A percentile compares a stretch with the other conserved stretches of the same genome.
Conservation (phyloP, 2,329 filamentous ascomycete species). For the Fusarium penzigii region DNA sequence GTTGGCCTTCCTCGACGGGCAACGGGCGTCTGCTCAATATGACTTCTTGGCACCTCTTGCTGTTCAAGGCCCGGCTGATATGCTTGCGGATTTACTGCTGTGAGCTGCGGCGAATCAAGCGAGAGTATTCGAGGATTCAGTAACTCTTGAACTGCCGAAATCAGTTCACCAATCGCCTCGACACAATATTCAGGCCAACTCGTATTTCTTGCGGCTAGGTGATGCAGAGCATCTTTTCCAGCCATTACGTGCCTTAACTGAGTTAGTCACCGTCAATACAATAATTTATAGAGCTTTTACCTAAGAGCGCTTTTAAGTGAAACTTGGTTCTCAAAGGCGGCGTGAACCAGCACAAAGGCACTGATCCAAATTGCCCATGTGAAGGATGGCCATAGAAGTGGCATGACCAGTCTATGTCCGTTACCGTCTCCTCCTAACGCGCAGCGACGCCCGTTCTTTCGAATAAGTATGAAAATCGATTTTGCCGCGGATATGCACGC, state of each 20-base stretch:
- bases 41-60: background rate
- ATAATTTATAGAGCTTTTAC: constrained; percentile 22
- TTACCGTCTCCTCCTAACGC: constrained; percentile 7
- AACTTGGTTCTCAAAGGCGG: constrained; percentile 47
- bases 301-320: constrained; percentile 39
- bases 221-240: constrained; percentile 29
- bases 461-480: constrained; percentile 45
- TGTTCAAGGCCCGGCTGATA: background rate
- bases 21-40: background rate
- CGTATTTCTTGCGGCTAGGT: constrained; percentile 32
- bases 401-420: constrained; percentile 17
- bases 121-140: constrained; percentile 11
- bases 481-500: constrained; percentile 52
- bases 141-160: constrained; percentile 30
- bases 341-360: constrained; percentile 52
- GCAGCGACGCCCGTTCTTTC: constrained; percentile 25
- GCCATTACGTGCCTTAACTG: constrained; percentile 29
- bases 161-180: constrained; percentile 34
- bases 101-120: constrained; percentile 15
- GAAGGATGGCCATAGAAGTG: constrained; percentile 51
- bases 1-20: constrained; percentile 4
- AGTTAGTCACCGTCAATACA: background rate
- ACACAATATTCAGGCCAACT: constrained; percentile 38
- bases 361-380: constrained; percentile 57
- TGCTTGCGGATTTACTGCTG: constrained; percentile 6